Conservation (phyloP, 106 monocot genomes). For the Phalaenopsis equestris region DNA sequence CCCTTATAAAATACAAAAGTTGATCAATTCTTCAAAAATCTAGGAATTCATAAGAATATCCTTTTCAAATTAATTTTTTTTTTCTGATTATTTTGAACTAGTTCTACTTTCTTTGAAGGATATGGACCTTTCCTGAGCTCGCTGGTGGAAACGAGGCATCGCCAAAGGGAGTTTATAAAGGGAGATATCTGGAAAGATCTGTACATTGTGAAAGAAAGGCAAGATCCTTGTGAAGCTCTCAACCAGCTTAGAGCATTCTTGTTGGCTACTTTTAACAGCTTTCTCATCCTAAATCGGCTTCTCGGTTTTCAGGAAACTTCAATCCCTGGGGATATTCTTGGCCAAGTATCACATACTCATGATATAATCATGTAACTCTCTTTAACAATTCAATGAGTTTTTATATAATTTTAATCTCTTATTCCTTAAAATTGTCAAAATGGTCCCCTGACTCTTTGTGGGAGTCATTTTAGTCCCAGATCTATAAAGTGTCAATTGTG, state of each 20-base stretch:
- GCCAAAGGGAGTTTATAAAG: constrained; percentile 1
- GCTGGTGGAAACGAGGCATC: constrained; percentile 13
- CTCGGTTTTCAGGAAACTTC: constrained; percentile 27
- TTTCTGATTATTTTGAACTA: background rate
- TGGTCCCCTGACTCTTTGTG: no score
- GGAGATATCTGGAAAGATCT: constrained; percentile 3
- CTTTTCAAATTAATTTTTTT: background rate
- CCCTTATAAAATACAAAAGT: no score
- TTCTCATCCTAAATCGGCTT: background rate
- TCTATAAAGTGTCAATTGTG: no score
- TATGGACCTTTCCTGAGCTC: constrained; percentile 27
- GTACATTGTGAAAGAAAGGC: constrained; percentile 27
- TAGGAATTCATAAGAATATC: no score
- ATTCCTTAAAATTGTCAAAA: no score
- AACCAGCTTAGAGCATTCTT: background rate
- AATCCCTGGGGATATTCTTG: constrained; percentile 18
- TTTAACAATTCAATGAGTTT: background rate
- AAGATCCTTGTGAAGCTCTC: background rate
- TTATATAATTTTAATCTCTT: background rate
- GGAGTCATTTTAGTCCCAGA: no score
- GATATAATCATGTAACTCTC: constrained; percentile 52
- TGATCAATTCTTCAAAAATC: no score
- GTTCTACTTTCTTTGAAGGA: constrained; percentile 15
- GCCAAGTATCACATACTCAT: constrained; percentile 57
- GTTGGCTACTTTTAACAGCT: background rate